Percentiles rank a stretch among this genome's conserved stretches.
These are phyloP conservation scores for Brassica hybrid DNA, from an alignment of 441 rosid species.

Conservation along the genomic window DNA sequence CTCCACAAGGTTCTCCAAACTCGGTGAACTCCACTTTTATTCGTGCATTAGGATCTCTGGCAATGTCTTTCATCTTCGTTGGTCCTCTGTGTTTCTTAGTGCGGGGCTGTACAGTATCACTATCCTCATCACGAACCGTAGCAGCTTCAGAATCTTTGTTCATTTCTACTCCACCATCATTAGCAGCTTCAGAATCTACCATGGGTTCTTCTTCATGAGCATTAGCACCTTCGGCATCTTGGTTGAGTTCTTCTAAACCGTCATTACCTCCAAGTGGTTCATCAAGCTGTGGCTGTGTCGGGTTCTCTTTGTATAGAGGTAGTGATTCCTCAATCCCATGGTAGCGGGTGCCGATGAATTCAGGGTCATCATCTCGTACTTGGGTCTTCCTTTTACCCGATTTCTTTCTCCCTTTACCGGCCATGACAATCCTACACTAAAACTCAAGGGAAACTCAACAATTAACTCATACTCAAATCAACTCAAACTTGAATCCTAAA, in stretches of 20 bases:
- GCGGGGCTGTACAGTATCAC: no score
- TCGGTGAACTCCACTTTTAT: no score
- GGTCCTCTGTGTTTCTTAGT: no score
- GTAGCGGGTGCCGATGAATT: background rate
- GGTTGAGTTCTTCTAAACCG: background rate
- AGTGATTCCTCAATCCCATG: background rate
- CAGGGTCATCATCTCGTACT: background rate
- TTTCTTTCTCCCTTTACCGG: background rate
- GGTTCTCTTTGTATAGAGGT: conserved; percentile 3
- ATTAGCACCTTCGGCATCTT: background rate
- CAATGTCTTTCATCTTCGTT: no score
- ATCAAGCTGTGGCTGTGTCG: conserved; percentile 7
- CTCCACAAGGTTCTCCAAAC: no score
- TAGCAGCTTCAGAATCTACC: background rate
- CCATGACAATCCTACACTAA: background rate
- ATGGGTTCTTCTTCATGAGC: background rate
- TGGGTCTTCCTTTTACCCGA: background rate
- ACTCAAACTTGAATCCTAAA: background rate
- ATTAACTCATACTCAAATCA: background rate
- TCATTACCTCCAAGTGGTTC: background rate
- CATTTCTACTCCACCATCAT: background rate
- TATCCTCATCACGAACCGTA: background rate
- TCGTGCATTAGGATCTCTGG: no score
- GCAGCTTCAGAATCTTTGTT: background rate
- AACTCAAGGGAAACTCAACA: background rate